Conservation (phyloP, 1,139 yeast genomes). For the Citeromyces hawaiiensis region DNA sequence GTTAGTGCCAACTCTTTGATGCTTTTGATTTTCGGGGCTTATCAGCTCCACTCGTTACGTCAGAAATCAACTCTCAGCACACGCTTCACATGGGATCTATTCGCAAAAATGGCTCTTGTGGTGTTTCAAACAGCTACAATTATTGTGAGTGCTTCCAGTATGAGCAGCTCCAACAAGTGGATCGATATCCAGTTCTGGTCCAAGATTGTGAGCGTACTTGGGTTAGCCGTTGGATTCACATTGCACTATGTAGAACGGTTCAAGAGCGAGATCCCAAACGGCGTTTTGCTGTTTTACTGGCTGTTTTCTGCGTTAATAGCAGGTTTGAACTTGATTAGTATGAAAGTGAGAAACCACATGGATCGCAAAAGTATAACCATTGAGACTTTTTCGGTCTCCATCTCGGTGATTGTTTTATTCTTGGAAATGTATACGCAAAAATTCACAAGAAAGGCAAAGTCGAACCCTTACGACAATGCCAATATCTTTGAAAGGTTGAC, state of each 20-base stretch:
- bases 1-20: conserved; percentile 35
- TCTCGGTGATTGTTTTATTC: conserved; percentile 34
- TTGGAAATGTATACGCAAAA: conserved; percentile 26
- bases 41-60: conserved; percentile 22
- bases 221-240: conserved; percentile 34
- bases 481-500: conserved; percentile 70
- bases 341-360: conserved; percentile 30
- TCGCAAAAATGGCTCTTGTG: conserved; percentile 28
- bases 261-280: conserved; percentile 49
- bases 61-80: conserved; percentile 12
- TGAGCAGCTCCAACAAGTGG: conserved; percentile 14
- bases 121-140: conserved; percentile 26
- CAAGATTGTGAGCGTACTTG: conserved; percentile 22
- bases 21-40: conserved; percentile 39
- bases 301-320: conserved; percentile 34
- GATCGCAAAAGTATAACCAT: conserved; percentile 25
- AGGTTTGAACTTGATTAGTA: conserved; percentile 29
- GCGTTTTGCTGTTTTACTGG: conserved; percentile 71
- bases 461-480: conserved; percentile 67
- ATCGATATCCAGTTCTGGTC: conserved; percentile 31
- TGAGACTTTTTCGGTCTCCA: conserved; percentile 32
- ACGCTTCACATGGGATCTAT: conserved; percentile 22
- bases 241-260: conserved; percentile 65
- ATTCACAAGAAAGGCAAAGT: conserved; percentile 21
- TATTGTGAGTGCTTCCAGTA: conserved; percentile 14